A percentile compares a stretch with the other conserved stretches of the same genome.
Conservation (phyloP, 2,329 filamentous ascomycete genomes). For the Triangularia verruculosa region DNA sequence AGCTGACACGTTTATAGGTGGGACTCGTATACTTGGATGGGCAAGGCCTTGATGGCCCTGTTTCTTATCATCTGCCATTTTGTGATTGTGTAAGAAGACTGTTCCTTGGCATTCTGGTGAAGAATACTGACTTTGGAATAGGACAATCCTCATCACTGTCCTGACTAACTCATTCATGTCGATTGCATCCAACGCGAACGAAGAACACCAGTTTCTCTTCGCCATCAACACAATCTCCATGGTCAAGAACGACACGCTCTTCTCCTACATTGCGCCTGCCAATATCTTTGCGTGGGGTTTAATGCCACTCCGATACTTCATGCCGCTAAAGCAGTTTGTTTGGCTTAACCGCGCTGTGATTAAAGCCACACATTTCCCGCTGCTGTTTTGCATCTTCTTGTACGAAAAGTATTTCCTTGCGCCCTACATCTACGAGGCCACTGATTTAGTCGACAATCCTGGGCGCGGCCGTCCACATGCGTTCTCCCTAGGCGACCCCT, state of each 20-base stretch:
- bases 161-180: slow-evolving; percentile 95
- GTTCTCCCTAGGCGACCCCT: slow-evolving; percentile 57
- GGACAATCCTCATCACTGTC: slow-evolving; percentile 91
- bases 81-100: slow-evolving; percentile 65
- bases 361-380: slow-evolving; percentile 84
- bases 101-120: not conserved
- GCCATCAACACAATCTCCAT: slow-evolving; percentile 96
- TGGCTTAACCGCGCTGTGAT: slow-evolving; percentile 86
- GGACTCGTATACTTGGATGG: slow-evolving; percentile 72
- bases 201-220: slow-evolving; percentile 91
- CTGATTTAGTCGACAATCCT: slow-evolving; percentile 76
- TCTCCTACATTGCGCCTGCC: slow-evolving; percentile 87
- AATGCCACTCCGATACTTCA: slow-evolving; percentile 75
- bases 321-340: slow-evolving; percentile 79
- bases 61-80: slow-evolving; percentile 97
- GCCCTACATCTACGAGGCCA: slow-evolving; percentile 73
- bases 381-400: slow-evolving; percentile 79
- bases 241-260: slow-evolving; percentile 96
- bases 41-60: slow-evolving; percentile 69
- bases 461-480: slow-evolving; percentile 48
- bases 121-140: slow-evolving; percentile 29
- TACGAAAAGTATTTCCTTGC: slow-evolving; percentile 83
- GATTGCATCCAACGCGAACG: slow-evolving; percentile 87
- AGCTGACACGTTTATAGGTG: slow-evolving; percentile 44
- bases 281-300: slow-evolving; percentile 91